A percentile compares a stretch with the other conserved stretches of the same genome.
phyloP scores from a whole-genome alignment of 2,329 filamentous ascomycete genomes.

The Fusarium longipes region DNA sequence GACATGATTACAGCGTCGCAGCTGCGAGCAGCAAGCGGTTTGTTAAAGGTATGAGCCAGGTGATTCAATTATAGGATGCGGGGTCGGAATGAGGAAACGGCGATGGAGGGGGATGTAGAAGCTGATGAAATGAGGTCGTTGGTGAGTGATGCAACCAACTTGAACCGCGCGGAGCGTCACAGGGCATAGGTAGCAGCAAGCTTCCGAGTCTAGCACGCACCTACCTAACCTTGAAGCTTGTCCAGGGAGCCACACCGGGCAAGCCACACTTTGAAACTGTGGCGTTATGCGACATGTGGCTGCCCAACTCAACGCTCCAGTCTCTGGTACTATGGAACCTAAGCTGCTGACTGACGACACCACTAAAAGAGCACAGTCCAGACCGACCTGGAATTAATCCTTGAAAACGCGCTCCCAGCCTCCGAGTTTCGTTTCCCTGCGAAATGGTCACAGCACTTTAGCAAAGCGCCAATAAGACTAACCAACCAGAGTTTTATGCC shows the following conservation, averaged over 20 bases:
- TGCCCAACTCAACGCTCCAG: neutral
- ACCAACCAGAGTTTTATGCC: conserved; percentile 9
- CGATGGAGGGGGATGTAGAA: conserved; percentile 22
- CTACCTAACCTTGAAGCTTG: conserved; percentile 25
- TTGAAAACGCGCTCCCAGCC: conserved; percentile 39
- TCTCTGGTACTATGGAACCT: too few relatives aligned
- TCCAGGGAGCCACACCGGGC: conserved; percentile 31
- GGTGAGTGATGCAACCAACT: conserved; percentile 50
- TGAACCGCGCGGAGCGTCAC: conserved; percentile 44
- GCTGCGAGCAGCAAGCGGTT: conserved; percentile 41
- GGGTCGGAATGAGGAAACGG: conserved; percentile 11
- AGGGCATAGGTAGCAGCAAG: conserved; percentile 31
- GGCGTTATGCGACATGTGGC: neutral
- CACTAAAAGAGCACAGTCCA: conserved; percentile 2
- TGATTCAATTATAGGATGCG: conserved; percentile 7
- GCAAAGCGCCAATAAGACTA: conserved; percentile 32
- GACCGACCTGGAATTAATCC: conserved; percentile 32
- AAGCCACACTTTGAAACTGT: conserved; percentile 29
- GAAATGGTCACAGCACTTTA: conserved; percentile 13
- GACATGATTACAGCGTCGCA: conserved; percentile 71
- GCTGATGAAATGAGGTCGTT: conserved; percentile 44
- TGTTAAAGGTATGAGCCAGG: conserved; percentile 24
- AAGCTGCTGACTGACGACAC: conserved; percentile 29
- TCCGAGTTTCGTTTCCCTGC: conserved; percentile 39
- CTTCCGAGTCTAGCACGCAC: conserved; percentile 30